A percentile compares a stretch with the other conserved stretches of the same genome.
These are phyloP conservation scores for Coleophoma cylindrospora DNA, from an alignment of 2,329 filamentous ascomycete species.

Conservation along the genomic window DNA sequence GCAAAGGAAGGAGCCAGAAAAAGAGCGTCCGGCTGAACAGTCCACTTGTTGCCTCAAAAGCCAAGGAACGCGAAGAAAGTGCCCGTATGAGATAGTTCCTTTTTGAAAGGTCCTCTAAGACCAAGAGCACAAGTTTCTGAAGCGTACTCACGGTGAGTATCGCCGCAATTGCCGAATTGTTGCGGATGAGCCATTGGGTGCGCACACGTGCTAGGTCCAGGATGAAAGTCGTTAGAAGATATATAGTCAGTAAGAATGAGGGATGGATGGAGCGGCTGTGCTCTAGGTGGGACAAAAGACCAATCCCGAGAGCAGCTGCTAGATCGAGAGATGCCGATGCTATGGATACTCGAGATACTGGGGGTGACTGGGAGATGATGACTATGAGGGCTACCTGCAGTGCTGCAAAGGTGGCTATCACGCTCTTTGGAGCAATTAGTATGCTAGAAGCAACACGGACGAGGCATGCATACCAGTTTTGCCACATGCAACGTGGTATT, in stretches of 20 bases:
- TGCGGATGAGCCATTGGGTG: background rate
- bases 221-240: background rate
- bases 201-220: background rate
- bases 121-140: constrained; percentile 1
- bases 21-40: constrained; percentile 24
- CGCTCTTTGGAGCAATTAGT: background rate
- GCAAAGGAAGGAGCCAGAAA: constrained; percentile 26
- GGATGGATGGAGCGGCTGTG: background rate
- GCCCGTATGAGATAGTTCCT: background rate
- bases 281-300: constrained; percentile 2
- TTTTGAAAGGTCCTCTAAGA: constrained; percentile 2
- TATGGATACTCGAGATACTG: background rate
- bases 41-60: constrained; percentile 21
- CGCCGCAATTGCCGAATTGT: background rate
- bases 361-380: no score
- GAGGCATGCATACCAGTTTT: background rate
- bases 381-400: background rate
- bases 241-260: background rate
- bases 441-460: no score
- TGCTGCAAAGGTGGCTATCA: background rate
- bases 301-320: background rate
- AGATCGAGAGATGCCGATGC: background rate
- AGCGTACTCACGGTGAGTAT: background rate
- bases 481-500: background rate
- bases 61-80: background rate